phyloP scores from a whole-genome alignment of 805 yeast species.

The Pichia deserticola region DNA sequence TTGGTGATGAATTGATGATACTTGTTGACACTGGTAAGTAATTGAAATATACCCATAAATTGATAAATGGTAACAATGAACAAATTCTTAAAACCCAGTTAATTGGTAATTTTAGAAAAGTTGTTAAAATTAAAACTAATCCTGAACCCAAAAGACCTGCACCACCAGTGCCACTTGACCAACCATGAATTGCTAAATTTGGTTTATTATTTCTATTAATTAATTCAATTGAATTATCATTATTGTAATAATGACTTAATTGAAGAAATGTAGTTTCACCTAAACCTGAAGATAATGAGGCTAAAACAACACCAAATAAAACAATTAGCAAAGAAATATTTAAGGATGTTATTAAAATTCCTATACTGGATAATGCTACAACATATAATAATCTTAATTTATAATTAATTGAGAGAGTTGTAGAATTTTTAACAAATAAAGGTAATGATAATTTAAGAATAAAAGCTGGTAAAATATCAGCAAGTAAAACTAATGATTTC shows the following conservation, averaged over 20 bases:
- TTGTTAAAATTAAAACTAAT: constrained; percentile 61
- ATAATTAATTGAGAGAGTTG: constrained; percentile 30
- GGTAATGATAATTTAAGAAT: constrained; percentile 67
- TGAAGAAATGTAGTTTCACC: constrained; percentile 89
- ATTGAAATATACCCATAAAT: constrained; percentile 21
- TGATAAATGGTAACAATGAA: constrained; percentile 30
- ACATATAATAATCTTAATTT: constrained; percentile 42
- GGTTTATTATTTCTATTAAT: neutral
- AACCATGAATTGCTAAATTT: constrained; percentile 56
- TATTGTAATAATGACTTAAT: constrained; percentile 68
- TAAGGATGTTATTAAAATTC: constrained; percentile 66
- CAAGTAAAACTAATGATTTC: constrained; percentile 75
- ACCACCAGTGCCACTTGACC: constrained; percentile 94
- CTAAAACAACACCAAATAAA: constrained; percentile 65
- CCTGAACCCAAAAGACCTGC: constrained; percentile 88
- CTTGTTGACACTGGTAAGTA: constrained; percentile 18
- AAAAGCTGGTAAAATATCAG: constrained; percentile 84
- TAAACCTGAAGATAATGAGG: constrained; percentile 78
- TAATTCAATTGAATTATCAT: constrained; percentile 7
- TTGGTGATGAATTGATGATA: too few species aligned
- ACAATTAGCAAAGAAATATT: constrained; percentile 31
- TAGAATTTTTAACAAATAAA: constrained; percentile 63
- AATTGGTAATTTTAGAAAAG: constrained; percentile 52
- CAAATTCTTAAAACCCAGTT: constrained; percentile 50
- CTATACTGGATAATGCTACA: constrained; percentile 53